Percentiles rank a stretch among this genome's conserved stretches.
phyloP scores from a whole-genome alignment of 1,284 basidiomycete genomes.

The Cryptococcus sp. region DNA sequence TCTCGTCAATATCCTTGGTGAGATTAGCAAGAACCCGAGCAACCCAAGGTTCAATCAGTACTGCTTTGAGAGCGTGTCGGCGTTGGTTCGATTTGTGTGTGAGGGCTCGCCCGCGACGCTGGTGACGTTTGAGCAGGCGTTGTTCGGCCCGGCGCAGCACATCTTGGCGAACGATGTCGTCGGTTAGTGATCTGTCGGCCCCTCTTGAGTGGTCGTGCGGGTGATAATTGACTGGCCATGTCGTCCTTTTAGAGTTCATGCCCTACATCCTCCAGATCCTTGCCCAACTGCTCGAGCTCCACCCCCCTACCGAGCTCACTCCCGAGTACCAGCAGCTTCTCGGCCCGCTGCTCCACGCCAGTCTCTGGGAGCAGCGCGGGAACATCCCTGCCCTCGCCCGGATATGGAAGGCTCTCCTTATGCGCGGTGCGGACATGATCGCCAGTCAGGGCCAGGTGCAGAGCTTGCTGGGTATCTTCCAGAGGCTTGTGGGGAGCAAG shows the following conservation, averaged over 20 bases:
- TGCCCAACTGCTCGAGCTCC: slow-evolving; percentile 90
- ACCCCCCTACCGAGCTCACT: slow-evolving; percentile 61
- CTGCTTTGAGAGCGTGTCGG: slow-evolving; percentile 92
- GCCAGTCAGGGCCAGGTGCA: slow-evolving; percentile 70
- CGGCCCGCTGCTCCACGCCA: slow-evolving; percentile 78
- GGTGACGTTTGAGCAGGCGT: slow-evolving; percentile 69
- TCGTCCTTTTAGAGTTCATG: slow-evolving; percentile 73
- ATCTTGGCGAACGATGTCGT: slow-evolving; percentile 90
- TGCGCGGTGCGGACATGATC: slow-evolving; percentile 67
- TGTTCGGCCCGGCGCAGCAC: slow-evolving; percentile 85
- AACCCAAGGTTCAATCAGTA: slow-evolving; percentile 98
- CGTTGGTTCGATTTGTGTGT: slow-evolving; percentile 84
- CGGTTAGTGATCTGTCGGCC: slow-evolving; percentile 56
- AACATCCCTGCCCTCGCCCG: slow-evolving; percentile 91
- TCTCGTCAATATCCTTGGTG: slow-evolving; percentile 75
- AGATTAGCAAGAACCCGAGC: slow-evolving; percentile 91
- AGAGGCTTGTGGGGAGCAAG: slow-evolving; percentile 85
- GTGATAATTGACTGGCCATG: neutral
- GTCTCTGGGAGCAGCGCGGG: slow-evolving; percentile 92
- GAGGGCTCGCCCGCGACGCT: slow-evolving; percentile 65
- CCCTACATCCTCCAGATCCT: slow-evolving; percentile 97
- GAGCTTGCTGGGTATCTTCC: slow-evolving; percentile 81
- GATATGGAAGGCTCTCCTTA: slow-evolving; percentile 79
- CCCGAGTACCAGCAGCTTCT: slow-evolving; percentile 74
- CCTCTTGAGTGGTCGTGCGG: neutral